phyloP scores from a whole-genome alignment of 345 rosid genomes.

The Hibiscus mutabilis region DNA sequence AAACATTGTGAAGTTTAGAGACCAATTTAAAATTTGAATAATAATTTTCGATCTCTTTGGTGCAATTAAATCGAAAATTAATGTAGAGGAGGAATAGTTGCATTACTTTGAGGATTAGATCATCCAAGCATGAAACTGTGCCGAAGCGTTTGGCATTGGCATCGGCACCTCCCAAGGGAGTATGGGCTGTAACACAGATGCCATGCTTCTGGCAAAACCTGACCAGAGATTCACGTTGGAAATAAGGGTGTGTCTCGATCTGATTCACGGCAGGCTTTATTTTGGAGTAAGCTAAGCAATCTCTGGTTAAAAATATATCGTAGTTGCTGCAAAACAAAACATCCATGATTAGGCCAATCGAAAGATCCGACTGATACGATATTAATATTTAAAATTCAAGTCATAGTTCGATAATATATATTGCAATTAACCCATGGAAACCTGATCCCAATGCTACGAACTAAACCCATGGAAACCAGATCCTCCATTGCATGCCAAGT shows the following conservation, averaged over 20 bases:
- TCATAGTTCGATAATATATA: background rate
- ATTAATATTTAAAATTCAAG: too few relatives aligned
- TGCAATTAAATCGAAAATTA: too few relatives aligned
- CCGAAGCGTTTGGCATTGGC: constrained; percentile 77
- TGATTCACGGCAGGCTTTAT: constrained; percentile 98
- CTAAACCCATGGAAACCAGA: constrained; percentile 75
- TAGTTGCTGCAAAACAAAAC: constrained; percentile 55
- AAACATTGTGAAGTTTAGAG: too few relatives aligned
- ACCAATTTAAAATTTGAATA: too few relatives aligned
- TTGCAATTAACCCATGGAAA: background rate
- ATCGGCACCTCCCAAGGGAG: constrained; percentile 73
- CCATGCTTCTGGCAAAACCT: constrained; percentile 90
- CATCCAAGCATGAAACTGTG: constrained; percentile 69
- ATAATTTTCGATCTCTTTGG: too few relatives aligned
- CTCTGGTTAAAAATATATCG: constrained; percentile 77
- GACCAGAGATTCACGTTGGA: constrained; percentile 82
- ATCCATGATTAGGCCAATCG: too few relatives aligned
- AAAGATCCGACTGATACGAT: background rate
- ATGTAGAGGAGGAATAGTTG: too few relatives aligned
- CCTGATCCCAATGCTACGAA: constrained; percentile 87
- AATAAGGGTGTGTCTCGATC: constrained; percentile 86
- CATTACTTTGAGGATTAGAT: constrained; percentile 36
- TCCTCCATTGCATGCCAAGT: constrained; percentile 95
- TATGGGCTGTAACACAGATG: constrained; percentile 74
- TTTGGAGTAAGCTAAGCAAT: constrained; percentile 85